phyloP scores from a whole-genome alignment of 164 flowering plant genomes.

The Chimonanthus praecox region DNA sequence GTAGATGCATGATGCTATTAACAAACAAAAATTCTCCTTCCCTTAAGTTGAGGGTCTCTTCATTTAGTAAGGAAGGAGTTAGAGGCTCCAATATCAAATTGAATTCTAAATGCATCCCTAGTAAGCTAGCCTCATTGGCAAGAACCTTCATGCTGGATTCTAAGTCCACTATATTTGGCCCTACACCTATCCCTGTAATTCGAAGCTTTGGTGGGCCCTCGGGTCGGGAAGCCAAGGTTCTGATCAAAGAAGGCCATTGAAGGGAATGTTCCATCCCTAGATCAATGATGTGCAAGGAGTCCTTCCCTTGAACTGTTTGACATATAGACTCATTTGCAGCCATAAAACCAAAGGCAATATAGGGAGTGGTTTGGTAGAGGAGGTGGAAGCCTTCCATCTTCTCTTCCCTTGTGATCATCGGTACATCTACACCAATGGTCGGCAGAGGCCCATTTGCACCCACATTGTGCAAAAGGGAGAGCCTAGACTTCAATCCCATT shows the following conservation, averaged over 20 bases:
- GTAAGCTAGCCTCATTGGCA: slow-evolving; percentile 27
- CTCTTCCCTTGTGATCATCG: slow-evolving; percentile 33
- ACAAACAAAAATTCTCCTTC: slow-evolving; percentile 50
- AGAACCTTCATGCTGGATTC: slow-evolving; percentile 30
- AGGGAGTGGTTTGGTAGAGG: slow-evolving; percentile 58
- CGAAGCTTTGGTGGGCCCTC: slow-evolving; percentile 39
- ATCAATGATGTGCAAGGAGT: slow-evolving; percentile 45
- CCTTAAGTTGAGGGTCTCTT: slow-evolving; percentile 31
- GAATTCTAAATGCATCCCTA: slow-evolving; percentile 36
- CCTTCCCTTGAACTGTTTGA: slow-evolving; percentile 40
- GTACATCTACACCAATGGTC: slow-evolving; percentile 16
- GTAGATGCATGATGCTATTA: slow-evolving; percentile 51
- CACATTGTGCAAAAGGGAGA: slow-evolving; percentile 33
- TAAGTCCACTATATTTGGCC: slow-evolving; percentile 14
- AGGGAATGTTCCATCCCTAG: slow-evolving; percentile 50
- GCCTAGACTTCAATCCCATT: slow-evolving; percentile 38
- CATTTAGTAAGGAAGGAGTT: slow-evolving; percentile 29
- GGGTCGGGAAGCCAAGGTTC: slow-evolving; percentile 36
- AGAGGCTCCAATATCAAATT: slow-evolving; percentile 22
- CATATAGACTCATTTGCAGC: slow-evolving; percentile 57
- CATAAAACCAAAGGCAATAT: slow-evolving; percentile 53
- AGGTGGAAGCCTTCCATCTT: slow-evolving; percentile 47
- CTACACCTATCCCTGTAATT: slow-evolving; percentile 34
- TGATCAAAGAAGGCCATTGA: slow-evolving; percentile 55
- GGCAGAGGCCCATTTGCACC: slow-evolving; percentile 31